Conservation (phyloP, 2,329 filamentous ascomycete species). For the Colletotrichum camelliae region DNA sequence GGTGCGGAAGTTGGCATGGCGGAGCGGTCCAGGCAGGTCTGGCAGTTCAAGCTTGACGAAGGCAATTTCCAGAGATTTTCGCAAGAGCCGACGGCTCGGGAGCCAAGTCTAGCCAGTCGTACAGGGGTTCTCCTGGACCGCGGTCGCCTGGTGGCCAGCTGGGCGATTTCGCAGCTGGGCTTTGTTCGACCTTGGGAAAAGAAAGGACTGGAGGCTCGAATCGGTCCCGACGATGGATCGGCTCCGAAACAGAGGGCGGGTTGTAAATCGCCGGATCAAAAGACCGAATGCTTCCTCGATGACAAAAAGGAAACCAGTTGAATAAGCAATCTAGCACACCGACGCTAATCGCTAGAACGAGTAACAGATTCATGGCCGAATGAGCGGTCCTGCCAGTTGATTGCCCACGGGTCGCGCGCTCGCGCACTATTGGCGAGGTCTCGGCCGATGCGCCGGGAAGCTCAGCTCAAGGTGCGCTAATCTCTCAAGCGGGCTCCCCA, state of each 20-base stretch:
- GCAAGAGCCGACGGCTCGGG: slow-evolving; percentile 6
- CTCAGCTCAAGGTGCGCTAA: not conserved
- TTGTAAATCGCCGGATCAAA: not conserved
- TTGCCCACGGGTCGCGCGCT: not conserved
- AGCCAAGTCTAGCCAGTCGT: not conserved
- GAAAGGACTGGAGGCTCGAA: not conserved
- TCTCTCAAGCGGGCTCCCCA: not conserved
- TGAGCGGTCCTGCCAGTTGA: not conserved
- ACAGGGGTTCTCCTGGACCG: slow-evolving; percentile 1
- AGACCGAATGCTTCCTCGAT: not conserved
- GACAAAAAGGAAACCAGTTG: not conserved
- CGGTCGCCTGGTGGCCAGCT: not conserved
- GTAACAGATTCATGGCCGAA: not conserved
- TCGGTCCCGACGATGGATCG: slow-evolving; percentile 4
- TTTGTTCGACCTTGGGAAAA: not conserved
- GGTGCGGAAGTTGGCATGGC: not conserved
- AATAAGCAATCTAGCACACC: not conserved
- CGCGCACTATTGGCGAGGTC: not conserved
- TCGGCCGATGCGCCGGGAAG: not conserved
- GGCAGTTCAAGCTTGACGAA: not conserved
- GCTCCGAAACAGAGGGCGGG: not conserved
- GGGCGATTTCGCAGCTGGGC: not conserved
- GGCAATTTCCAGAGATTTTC: slow-evolving; percentile 10
- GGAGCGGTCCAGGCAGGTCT: not conserved
- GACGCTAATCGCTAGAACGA: not conserved